These are phyloP conservation scores for Tympanopsis confertula DNA, from an alignment of 2,329 filamentous ascomycete species.

Conservation along the genomic window DNA sequence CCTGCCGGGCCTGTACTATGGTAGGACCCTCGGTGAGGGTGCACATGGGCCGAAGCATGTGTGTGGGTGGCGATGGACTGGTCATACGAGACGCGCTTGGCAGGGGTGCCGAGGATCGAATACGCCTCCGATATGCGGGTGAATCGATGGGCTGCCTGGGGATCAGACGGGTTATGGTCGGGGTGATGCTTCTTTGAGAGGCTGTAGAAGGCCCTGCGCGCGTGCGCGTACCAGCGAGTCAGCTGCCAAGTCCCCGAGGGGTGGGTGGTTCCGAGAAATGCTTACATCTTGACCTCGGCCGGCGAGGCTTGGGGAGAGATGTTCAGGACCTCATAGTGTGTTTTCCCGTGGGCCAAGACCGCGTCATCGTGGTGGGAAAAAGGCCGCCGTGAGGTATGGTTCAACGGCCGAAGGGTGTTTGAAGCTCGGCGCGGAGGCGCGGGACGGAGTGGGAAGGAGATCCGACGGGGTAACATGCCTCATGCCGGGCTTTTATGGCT, in stretches of 20 bases:
- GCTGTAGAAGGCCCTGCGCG: slow-evolving; percentile 63
- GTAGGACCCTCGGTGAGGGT: slow-evolving; percentile 32
- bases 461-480: too few relatives aligned
- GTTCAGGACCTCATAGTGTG: slow-evolving; percentile 71
- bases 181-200: slow-evolving; percentile 90
- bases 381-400: too few relatives aligned
- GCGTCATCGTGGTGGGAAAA: neutral
- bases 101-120: slow-evolving; percentile 57
- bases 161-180: slow-evolving; percentile 73
- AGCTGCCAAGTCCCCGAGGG: neutral
- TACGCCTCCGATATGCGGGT: slow-evolving; percentile 78
- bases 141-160: slow-evolving; percentile 63
- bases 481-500: too few relatives aligned
- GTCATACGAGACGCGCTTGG: slow-evolving; percentile 73
- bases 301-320: slow-evolving; percentile 59
- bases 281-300: slow-evolving; percentile 79
- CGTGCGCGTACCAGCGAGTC: slow-evolving; percentile 1
- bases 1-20: slow-evolving; percentile 53
- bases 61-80: slow-evolving; percentile 27
- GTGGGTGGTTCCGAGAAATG: neutral
- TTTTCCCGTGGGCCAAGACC: neutral
- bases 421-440: too few relatives aligned
- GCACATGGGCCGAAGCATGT: slow-evolving; percentile 11
- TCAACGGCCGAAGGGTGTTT: too few relatives aligned
- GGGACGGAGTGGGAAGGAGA: too few relatives aligned